These are phyloP conservation scores for Lipomyces orientalis DNA, from an alignment of 805 yeast species.

Conservation along the genomic window DNA sequence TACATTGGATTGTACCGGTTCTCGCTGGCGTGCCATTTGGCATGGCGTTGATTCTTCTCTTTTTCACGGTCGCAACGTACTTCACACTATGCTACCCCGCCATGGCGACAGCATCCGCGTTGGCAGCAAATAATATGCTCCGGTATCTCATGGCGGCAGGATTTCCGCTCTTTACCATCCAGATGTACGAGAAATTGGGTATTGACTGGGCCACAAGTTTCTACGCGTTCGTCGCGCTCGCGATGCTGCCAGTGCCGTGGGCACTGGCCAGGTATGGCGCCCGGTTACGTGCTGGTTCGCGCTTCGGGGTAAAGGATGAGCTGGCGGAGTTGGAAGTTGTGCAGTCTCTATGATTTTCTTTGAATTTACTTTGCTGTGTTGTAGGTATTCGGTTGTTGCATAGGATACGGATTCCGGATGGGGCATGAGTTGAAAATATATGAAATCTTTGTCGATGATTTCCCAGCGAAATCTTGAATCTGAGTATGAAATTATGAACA, in stretches of 20 bases:
- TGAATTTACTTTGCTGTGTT: neutral
- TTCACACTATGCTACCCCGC: conserved; percentile 78
- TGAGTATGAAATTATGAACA: no score
- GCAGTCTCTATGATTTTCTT: neutral
- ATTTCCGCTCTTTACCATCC: conserved; percentile 84
- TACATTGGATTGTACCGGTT: conserved; percentile 80
- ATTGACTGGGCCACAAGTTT: conserved; percentile 81
- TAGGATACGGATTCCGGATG: neutral
- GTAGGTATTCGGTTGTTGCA: neutral
- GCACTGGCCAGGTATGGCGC: conserved; percentile 66
- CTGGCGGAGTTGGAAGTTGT: neutral
- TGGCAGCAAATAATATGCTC: conserved; percentile 84
- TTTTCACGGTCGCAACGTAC: conserved; percentile 71
- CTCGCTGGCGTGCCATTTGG: conserved; percentile 76
- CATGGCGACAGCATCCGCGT: conserved; percentile 77
- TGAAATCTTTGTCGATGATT: no score
- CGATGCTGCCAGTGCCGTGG: conserved; percentile 69
- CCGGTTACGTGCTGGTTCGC: conserved; percentile 50
- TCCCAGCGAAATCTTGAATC: no score
- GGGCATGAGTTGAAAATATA: no score
- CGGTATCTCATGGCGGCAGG: conserved; percentile 78
- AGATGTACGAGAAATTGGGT: conserved; percentile 75
- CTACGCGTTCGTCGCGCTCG: conserved; percentile 63
- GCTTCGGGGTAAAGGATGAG: neutral
- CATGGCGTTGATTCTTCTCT: conserved; percentile 71